These are phyloP conservation scores for Alectoria sarmentosa DNA, from an alignment of 495 filamentous ascomycete genomes.

Conservation along the genomic window DNA sequence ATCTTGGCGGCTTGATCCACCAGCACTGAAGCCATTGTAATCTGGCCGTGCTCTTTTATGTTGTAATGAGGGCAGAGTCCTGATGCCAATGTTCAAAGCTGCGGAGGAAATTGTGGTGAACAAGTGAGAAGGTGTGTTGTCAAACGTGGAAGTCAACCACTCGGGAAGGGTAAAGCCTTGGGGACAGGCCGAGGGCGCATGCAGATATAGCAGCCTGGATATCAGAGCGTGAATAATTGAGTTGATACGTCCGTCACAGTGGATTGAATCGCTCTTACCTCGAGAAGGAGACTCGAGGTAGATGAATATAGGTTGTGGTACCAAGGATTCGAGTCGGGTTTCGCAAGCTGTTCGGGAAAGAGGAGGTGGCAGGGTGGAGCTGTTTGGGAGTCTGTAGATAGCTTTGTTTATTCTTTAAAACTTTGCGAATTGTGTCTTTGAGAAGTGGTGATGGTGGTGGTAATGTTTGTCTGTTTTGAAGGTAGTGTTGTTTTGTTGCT, in stretches of 20 bases:
- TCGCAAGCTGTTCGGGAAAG: not conserved
- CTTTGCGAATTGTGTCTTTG: not conserved
- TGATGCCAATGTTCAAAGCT: not conserved
- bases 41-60: conserved; percentile 1
- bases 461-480: not conserved
- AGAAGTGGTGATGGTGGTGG: not conserved
- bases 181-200: not conserved
- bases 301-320: not conserved
- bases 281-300: not conserved
- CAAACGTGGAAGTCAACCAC: not conserved
- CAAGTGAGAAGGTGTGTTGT: not conserved
- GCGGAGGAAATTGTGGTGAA: not conserved
- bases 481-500: not conserved
- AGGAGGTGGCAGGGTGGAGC: not conserved
- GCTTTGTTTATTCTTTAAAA: not conserved
- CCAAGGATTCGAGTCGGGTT: not conserved
- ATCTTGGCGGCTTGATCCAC: conserved; percentile 64
- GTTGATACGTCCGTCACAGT: not conserved
- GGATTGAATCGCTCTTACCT: not conserved
- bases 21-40: conserved; percentile 51
- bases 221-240: not conserved
- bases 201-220: not conserved
- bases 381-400: not conserved
- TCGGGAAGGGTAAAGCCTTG: not conserved
- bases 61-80: not conserved